These are phyloP conservation scores for Fraxinus excelsior DNA, from an alignment of 257 asterid species.

Conservation along the genomic window DNA sequence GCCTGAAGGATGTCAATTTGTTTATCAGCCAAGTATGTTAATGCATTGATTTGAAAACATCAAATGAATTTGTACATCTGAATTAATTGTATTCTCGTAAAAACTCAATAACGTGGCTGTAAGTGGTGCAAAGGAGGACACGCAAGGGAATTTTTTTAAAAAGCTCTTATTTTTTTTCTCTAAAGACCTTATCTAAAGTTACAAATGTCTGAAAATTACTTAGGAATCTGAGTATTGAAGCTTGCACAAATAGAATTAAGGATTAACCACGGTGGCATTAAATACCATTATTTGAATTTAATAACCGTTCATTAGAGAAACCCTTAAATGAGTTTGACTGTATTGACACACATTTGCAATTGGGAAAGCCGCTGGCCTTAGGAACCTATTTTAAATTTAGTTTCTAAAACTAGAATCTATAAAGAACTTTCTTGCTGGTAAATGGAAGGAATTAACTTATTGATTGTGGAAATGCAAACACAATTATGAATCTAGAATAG, in stretches of 20 bases:
- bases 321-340: not conserved
- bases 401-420: not conserved
- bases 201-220: not conserved
- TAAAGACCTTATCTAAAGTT: not conserved
- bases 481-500: not conserved
- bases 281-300: not conserved
- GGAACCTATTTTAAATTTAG: not conserved
- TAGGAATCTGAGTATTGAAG: not conserved
- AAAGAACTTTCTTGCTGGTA: not conserved
- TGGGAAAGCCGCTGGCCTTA: not conserved
- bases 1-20: not conserved
- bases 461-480: not conserved
- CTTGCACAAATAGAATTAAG: not conserved
- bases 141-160: not conserved
- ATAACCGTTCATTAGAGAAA: not conserved
- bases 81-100: not conserved
- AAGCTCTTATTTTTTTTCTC: too few species aligned
- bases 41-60: not conserved
- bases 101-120: not conserved
- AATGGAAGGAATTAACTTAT: not conserved
- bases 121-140: not conserved
- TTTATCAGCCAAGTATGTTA: not conserved
- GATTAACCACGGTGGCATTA: not conserved
- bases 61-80: not conserved
- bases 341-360: not conserved